phyloP scores from a whole-genome alignment of 2,329 filamentous ascomycete species.

The Dactylellina parvicollis region DNA sequence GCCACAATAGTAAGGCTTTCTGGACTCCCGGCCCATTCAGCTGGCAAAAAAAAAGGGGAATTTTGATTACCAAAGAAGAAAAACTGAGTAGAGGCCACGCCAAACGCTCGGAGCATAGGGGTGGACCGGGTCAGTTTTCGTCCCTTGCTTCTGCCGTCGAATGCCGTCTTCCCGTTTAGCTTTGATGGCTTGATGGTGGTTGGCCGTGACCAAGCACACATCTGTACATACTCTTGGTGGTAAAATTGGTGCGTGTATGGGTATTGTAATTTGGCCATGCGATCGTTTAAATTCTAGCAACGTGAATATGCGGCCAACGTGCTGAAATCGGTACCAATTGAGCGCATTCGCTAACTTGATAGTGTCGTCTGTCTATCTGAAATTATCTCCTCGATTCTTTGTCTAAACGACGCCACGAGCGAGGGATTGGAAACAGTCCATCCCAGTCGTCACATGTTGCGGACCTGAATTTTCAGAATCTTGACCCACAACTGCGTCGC shows the following conservation, averaged over 20 bases:
- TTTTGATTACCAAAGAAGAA: slow-evolving; percentile 22
- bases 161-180: slow-evolving; percentile 37
- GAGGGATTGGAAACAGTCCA: neutral
- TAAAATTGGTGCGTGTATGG: slow-evolving; percentile 16
- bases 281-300: slow-evolving; percentile 29
- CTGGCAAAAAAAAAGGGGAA: slow-evolving; percentile 29
- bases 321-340: slow-evolving; percentile 36
- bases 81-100: slow-evolving; percentile 20
- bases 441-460: slow-evolving; percentile 8
- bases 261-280: slow-evolving; percentile 51
- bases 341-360: slow-evolving; percentile 3
- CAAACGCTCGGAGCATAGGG: slow-evolving; percentile 33
- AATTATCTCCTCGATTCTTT: neutral
- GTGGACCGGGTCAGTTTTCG: slow-evolving; percentile 37
- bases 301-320: slow-evolving; percentile 41
- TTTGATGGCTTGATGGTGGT: slow-evolving; percentile 15
- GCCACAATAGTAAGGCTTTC: neutral
- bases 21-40: slow-evolving; percentile 16
- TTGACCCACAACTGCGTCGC: slow-evolving; percentile 22
- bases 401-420: neutral
- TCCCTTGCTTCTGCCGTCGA: slow-evolving; percentile 38
- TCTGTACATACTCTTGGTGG: too few species aligned
- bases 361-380: slow-evolving; percentile 12
- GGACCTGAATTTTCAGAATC: neutral
- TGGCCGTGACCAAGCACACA: slow-evolving; percentile 38